Conservation (phyloP, 495 filamentous ascomycete genomes). For the Hyphodiscus hymeniophilus region DNA sequence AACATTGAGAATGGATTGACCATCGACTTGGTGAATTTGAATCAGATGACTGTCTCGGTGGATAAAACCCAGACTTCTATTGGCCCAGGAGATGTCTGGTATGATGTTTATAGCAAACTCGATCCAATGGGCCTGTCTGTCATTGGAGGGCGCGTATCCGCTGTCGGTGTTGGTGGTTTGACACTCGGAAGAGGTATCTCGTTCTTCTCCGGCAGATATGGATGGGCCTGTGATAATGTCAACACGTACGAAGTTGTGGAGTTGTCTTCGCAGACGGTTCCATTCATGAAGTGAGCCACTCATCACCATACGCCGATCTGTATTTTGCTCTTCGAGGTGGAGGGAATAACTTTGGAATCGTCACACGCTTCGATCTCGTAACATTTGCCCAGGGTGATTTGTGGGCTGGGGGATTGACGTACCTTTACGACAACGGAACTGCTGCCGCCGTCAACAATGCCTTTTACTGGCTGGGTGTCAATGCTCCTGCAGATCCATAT, state of each 20-base stretch:
- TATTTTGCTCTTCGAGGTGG: conserved; percentile 49
- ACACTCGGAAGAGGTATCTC: conserved; percentile 30
- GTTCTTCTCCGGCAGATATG: conserved; percentile 34
- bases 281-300: conserved; percentile 28
- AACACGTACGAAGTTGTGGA: conserved; percentile 37
- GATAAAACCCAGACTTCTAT: conserved; percentile 31
- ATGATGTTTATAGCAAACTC: conserved; percentile 43
- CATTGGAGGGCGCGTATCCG: conserved; percentile 30
- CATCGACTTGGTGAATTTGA: conserved; percentile 44
- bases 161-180: conserved; percentile 21
- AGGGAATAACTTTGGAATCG: conserved; percentile 45
- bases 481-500: conserved; percentile 30
- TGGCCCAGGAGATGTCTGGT: conserved; percentile 42
- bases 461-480: conserved; percentile 30
- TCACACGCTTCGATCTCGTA: conserved; percentile 39
- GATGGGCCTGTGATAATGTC: conserved; percentile 41
- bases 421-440: conserved; percentile 7
- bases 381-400: conserved; percentile 33
- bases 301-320: conserved; percentile 34
- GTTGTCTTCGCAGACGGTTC: conserved; percentile 43
- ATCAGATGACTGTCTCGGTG: conserved; percentile 26
- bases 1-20: conserved; percentile 47
- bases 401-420: conserved; percentile 31
- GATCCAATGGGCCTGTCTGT: conserved; percentile 37
- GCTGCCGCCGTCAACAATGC: conserved; percentile 25